Evolutionary conservation across 1,284 basidiomycete genomes (phyloP), one percentile per base, ranked within the genome.

Genomic region (Moesziomyces globuligerus): DNA sequence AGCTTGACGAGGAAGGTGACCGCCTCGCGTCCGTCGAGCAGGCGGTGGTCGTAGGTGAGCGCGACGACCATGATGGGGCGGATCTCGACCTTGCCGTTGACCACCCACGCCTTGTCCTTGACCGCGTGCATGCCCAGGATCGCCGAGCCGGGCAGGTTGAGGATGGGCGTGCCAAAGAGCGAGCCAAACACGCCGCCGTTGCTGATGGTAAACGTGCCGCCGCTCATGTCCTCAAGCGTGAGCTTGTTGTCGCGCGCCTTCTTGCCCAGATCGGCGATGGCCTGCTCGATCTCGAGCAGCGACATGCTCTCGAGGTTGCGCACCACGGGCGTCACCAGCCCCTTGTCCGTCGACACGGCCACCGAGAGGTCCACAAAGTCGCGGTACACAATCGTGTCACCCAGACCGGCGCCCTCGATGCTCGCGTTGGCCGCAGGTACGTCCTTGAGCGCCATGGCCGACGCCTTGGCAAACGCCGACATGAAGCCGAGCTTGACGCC

Each of bases 121-220:
- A 97, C 94, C 23, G 93, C 82, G 85, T 98, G 95, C 93, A 98
- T 98, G 66, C 92, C 90, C 57, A 98, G 87, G 20, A 98, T 94
- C 57, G 94, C 95, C 40, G 93, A 86, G 83, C 98, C 95, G 20
- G 95, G 95, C 56, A 95, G 86, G 87, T 98, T 98, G 85, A 98
- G 94, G 83, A 85, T 82, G 23, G 95, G 95, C 34, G 95, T 98
- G 48, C 95, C 95, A 82, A 91, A 97, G 45, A 98, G 86, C 51
- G 93, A 96, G 54, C 95, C 95, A 80, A 98, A 98, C 81, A 98
- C 95, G 79, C 95, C 96, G 47, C 96, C 96, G 83, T 98, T 98
- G 52, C 95, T 98, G 84, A 98, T 98, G 78, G 95, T 98, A 87
- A 98, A 98, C 21, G 92, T 90, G 49, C 95, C 94, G 54, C 95